phyloP scores from a whole-genome alignment of 2,329 filamentous ascomycete genomes.

The Epichloe bromicola region DNA sequence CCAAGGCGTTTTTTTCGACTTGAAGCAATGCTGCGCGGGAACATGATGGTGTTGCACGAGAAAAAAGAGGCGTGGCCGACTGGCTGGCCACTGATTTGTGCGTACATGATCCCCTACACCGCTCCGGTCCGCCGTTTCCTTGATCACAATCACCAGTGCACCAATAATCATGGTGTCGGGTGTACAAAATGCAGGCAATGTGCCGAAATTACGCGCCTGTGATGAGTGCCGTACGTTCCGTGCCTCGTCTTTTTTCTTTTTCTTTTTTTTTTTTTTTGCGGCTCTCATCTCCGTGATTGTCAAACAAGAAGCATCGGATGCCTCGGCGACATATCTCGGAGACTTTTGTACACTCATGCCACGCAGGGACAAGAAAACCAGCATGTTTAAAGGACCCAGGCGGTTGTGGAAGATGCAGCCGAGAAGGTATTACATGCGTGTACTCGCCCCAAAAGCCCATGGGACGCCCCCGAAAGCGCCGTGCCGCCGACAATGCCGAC shows the following conservation, averaged over 20 bases:
- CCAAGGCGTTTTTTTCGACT: no score
- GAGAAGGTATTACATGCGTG: conserved; percentile 42
- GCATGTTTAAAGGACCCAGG: conserved; percentile 50
- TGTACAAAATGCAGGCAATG: conserved; percentile 5
- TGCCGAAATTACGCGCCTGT: conserved; percentile 46
- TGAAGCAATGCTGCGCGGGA: no score
- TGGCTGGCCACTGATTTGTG: no score
- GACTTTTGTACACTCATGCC: conserved; percentile 7
- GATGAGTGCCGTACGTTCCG: conserved; percentile 49
- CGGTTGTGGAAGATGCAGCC: conserved; percentile 45
- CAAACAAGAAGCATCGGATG: no score
- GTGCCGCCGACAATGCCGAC: conserved; percentile 17
- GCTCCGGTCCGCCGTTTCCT: neutral
- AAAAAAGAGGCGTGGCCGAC: no score
- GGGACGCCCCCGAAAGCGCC: conserved; percentile 50
- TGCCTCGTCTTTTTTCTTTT: neutral
- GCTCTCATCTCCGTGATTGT: no score
- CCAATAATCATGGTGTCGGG: neutral
- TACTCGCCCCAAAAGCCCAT: conserved; percentile 55
- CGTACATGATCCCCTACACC: no score
- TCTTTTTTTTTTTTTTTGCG: neutral
- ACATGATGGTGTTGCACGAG: no score
- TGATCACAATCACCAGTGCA: neutral
- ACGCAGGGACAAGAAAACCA: conserved; percentile 46
- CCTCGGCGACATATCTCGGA: neutral